These are phyloP conservation scores for Leccinum uliginosum DNA, from an alignment of 768 basidiomycete genomes.

Conservation along the genomic window DNA sequence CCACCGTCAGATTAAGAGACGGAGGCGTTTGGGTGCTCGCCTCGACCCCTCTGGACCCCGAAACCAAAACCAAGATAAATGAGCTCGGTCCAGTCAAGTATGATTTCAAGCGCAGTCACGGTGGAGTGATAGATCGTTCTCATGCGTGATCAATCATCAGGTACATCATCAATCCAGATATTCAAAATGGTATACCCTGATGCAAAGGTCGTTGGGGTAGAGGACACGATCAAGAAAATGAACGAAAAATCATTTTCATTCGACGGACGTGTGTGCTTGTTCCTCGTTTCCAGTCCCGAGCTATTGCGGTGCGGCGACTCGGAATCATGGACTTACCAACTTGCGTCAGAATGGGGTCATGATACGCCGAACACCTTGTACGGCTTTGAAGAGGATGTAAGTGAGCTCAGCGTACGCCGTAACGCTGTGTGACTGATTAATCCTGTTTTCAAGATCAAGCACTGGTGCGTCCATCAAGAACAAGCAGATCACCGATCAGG, in stretches of 20 bases:
- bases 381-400: conserved; percentile 72
- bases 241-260: conserved; percentile 49
- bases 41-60: conserved; percentile 64
- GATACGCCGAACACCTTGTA: conserved; percentile 62
- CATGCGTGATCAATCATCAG: conserved; percentile 26
- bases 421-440: not conserved
- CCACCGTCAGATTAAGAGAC: conserved; percentile 64
- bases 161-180: conserved; percentile 56
- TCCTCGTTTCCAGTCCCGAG: not conserved
- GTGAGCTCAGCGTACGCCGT: conserved; percentile 4
- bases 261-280: conserved; percentile 53
- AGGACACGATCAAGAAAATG: conserved; percentile 48
- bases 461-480: conserved; percentile 35
- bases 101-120: not conserved
- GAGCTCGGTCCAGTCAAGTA: conserved; percentile 68
- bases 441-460: conserved; percentile 38
- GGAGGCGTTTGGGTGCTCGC: conserved; percentile 82
- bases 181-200: conserved; percentile 67
- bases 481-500: not conserved
- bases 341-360: conserved; percentile 50
- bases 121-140: not conserved
- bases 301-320: not conserved
- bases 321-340: not conserved
- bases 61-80: conserved; percentile 59
- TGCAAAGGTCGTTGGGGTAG: conserved; percentile 69